Evolutionary conservation across 176 grass and related monocot species (phyloP).

Genomic region (Eragrostis nindensis): DNA sequence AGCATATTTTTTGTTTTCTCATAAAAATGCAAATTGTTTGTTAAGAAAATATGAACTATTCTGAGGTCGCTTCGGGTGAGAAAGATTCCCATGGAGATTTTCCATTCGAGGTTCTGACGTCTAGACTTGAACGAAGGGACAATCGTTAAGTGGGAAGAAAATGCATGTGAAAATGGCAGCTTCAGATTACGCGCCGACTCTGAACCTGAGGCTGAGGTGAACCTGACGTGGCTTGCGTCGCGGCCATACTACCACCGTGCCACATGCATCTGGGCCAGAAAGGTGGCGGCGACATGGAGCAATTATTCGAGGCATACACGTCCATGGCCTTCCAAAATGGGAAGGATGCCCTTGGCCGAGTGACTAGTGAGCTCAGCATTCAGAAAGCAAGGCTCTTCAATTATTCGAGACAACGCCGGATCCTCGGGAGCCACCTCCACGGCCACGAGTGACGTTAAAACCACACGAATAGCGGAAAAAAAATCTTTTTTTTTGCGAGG

Average conservation of each 20-base stretch:
- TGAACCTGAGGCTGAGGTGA: too few relatives aligned
- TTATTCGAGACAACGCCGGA: too few relatives aligned
- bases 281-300: neutral
- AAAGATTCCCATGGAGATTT: neutral
- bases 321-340: too few relatives aligned
- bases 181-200: neutral
- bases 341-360: neutral
- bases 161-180: neutral
- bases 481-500: too few relatives aligned
- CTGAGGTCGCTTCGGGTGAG: neutral
- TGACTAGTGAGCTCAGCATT: neutral
- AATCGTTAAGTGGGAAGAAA: neutral
- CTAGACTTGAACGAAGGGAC: neutral
- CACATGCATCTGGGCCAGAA: neutral
- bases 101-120: neutral
- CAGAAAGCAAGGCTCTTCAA: neutral
- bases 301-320: neutral
- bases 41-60: neutral
- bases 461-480: too few relatives aligned
- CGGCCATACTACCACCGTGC: too few relatives aligned
- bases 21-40: too few relatives aligned
- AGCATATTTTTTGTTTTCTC: neutral
- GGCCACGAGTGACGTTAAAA: too few relatives aligned
- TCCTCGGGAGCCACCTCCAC: too few relatives aligned
- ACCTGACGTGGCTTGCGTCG: neutral